A percentile compares a stretch with the other conserved stretches of the same genome.
Evolutionary conservation across 2,329 filamentous ascomycete species (phyloP).

Genomic region (Ophiostoma tasmaniense): DNA sequence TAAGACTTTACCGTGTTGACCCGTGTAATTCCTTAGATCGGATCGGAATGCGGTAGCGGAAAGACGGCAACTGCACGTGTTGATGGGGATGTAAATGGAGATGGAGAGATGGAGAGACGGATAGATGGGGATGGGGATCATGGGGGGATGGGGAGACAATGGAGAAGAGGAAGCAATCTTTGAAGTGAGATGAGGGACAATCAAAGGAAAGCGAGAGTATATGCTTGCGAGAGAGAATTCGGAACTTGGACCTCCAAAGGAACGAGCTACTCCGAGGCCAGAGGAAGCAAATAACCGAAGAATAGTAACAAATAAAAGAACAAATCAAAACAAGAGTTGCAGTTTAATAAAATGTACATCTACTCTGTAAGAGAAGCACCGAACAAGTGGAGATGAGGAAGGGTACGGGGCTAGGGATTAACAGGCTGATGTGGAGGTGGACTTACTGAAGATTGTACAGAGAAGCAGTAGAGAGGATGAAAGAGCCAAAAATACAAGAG

Average conservation of each 20-base stretch:
- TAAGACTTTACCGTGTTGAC: background rate
- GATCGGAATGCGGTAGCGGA: background rate
- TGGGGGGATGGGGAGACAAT: background rate
- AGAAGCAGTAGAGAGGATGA: background rate
- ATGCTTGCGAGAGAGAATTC: background rate
- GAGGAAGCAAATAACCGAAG: background rate
- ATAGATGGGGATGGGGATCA: background rate
- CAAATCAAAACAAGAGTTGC: background rate
- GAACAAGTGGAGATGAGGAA: background rate
- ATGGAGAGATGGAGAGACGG: background rate
- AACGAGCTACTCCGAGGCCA: background rate
- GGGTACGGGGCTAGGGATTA: background rate
- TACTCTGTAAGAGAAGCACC: background rate
- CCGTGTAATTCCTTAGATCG: conserved; percentile 5
- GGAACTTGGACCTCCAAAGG: background rate
- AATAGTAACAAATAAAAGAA: background rate
- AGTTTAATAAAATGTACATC: background rate
- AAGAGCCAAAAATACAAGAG: background rate
- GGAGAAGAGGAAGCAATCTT: background rate
- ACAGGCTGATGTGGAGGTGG: background rate
- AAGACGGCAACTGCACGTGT: background rate
- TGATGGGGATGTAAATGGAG: background rate
- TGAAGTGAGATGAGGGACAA: background rate
- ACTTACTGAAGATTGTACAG: background rate
- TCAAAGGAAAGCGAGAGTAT: background rate